Evolutionary conservation across 2,329 filamentous ascomycete genomes (phyloP).

Genomic region (Neoscytalidium dimidiatum): DNA sequence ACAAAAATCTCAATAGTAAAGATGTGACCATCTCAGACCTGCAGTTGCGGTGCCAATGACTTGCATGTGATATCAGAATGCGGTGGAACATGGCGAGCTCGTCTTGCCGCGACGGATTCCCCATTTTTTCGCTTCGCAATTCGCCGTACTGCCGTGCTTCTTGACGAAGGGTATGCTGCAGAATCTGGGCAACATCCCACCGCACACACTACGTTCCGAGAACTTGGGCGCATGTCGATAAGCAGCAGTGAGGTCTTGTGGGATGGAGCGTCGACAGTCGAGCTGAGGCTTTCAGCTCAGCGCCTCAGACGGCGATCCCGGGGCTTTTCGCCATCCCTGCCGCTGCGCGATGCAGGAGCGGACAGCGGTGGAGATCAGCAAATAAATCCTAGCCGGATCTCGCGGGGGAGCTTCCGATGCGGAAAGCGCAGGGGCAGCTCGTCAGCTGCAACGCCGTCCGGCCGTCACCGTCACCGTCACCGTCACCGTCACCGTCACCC

Average conservation of each 20-base stretch:
- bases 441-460: neutral
- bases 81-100: neutral
- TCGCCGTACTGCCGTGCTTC: neutral
- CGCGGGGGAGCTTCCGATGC: constrained; percentile 3
- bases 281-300: neutral
- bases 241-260: too few relatives aligned
- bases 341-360: neutral
- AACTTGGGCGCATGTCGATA: too few relatives aligned
- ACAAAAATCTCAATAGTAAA: neutral
- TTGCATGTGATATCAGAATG: neutral
- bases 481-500: too few relatives aligned
- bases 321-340: too few relatives aligned
- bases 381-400: neutral
- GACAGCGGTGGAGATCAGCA: neutral
- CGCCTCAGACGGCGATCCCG: neutral
- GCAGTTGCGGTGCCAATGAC: too few relatives aligned
- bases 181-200: too few relatives aligned
- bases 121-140: neutral
- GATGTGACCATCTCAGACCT: neutral
- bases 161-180: too few relatives aligned
- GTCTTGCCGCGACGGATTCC: neutral
- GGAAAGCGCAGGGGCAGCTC: neutral
- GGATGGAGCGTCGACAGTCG: neutral
- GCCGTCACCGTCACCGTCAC: neutral
- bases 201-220: too few relatives aligned